phyloP scores from a whole-genome alignment of 169 alveolate species.

The Babesia ovata region DNA sequence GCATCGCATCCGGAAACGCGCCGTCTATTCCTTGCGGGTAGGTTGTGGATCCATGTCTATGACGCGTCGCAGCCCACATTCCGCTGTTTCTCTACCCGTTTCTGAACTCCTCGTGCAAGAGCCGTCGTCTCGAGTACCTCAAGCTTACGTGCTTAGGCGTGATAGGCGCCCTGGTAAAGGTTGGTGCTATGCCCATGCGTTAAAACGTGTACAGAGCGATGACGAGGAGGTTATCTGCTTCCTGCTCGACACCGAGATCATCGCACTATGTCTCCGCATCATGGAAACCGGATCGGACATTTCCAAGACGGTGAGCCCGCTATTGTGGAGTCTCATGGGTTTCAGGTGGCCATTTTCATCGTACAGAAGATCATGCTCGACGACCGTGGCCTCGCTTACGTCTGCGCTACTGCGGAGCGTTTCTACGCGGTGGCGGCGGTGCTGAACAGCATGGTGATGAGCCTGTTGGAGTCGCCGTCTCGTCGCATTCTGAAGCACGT shows the following conservation, averaged over 20 bases:
- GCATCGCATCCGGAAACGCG: constrained; percentile 98
- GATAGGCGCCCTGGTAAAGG: constrained; percentile 99
- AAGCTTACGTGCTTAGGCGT: constrained; percentile 98
- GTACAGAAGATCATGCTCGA: constrained; percentile 96
- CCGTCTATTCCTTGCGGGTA: constrained; percentile 90
- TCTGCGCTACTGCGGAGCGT: constrained; percentile 97
- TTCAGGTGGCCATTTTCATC: constrained; percentile 94
- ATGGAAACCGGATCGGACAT: constrained; percentile 99
- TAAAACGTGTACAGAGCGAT: constrained; percentile 73
- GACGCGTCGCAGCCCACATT: constrained; percentile 89
- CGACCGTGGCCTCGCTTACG: constrained; percentile 93
- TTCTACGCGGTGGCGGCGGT: constrained; percentile 96
- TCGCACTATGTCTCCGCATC: constrained; percentile 96
- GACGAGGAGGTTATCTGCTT: constrained; percentile 96
- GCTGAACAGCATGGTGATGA: constrained; percentile 91
- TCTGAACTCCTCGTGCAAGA: constrained; percentile 92
- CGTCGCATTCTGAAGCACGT: constrained; percentile 94
- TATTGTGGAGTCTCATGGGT: neutral
- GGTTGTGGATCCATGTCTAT: neutral
- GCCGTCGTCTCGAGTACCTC: constrained; percentile 96
- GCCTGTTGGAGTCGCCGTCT: constrained; percentile 86
- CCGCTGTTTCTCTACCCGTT: constrained; percentile 98
- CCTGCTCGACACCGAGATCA: constrained; percentile 94
- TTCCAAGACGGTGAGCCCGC: constrained; percentile 88
- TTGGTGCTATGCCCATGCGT: constrained; percentile 15